Base-by-base conservation (phyloP, 2,329 filamentous ascomycete species). In the Pseudogymnoascus sp. region DNA sequence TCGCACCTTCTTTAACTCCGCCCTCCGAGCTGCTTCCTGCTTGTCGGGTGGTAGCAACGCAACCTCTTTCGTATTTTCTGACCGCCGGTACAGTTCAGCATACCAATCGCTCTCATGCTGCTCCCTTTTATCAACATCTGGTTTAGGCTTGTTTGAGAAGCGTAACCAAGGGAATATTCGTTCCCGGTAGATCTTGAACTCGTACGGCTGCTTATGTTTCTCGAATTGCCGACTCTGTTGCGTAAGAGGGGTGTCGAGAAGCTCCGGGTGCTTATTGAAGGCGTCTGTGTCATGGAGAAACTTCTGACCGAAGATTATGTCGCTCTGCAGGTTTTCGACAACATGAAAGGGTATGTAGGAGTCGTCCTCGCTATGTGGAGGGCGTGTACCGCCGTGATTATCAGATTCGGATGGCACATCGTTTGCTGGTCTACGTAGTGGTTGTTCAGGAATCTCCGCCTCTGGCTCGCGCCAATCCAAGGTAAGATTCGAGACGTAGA, bases 401-500 rank as follows among this genome's bases (percentile, higher is more conserved):
- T 44, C 40, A 26, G 40, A 21, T n/a, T 26, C 21, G 40, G n/a
- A 21, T 13, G 21, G 10, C 21, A 26, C 11, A 10, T 26, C 11
- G 40, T 2, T 13, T 44, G 40, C 5, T n/a, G 40, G 21, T 44
- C 0, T 8, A 6, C 0, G 21, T 44, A 21, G 40, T 24, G 40
- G 2, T 8, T 7, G 40, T 26, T 44, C 40, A 26, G 40, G 21
- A 24, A 11, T 4, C 2, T 44, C 40, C 10, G 21, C 1, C 6
- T 26, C 40, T 26, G 40, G 21, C 40, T 44, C 40, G 5, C 40
- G 40, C 40, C 40, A 44, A 44, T 44, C 40, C 40, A 44, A 7
- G 5, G 40, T 44, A 26, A 44, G 21, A 44, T 44, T 44, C 13
- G 35, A 59, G 35, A 63, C 41, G 47, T 60, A 44, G 17, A 63